These are phyloP conservation scores for Fimicolochytrium jonesii DNA, from an alignment of 192 early-diverging fungal genomes.

Conservation along the genomic window DNA sequence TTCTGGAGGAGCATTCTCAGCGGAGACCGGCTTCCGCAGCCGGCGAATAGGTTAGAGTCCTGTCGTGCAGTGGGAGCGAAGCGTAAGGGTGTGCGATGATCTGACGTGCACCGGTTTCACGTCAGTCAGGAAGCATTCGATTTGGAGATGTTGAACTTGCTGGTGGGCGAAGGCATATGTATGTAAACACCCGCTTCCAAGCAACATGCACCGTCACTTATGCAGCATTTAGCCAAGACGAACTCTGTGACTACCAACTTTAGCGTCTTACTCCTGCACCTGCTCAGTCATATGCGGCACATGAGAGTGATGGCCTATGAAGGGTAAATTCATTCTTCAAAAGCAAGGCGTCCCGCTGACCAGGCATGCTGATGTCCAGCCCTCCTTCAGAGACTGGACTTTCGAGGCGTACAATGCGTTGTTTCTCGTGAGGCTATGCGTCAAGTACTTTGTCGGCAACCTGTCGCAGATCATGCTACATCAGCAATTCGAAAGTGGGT, in stretches of 20 bases:
- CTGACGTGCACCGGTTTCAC: too few species aligned
- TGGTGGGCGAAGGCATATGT: slow-evolving; percentile 61
- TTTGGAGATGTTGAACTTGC: slow-evolving; percentile 63
- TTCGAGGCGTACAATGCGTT: slow-evolving; percentile 62
- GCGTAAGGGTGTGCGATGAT: background rate
- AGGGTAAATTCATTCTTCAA: background rate
- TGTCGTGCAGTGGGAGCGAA: background rate
- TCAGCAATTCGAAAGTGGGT: slow-evolving; percentile 59
- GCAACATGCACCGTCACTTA: background rate
- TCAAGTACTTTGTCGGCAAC: slow-evolving; percentile 65
- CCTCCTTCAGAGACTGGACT: slow-evolving; percentile 50
- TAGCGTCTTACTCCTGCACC: slow-evolving; percentile 55
- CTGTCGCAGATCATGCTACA: slow-evolving; percentile 47
- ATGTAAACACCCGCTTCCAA: slow-evolving; percentile 7
- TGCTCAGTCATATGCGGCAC: slow-evolving; percentile 54
- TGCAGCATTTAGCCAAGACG: slow-evolving; percentile 46
- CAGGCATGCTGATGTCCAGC: background rate
- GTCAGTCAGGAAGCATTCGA: slow-evolving; percentile 68
- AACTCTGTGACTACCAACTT: slow-evolving; percentile 65
- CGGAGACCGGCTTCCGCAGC: slow-evolving; percentile 7
- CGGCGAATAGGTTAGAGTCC: slow-evolving; percentile 11
- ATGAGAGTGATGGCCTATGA: slow-evolving; percentile 42
- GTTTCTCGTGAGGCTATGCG: slow-evolving; percentile 57
- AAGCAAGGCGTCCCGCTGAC: too few species aligned
- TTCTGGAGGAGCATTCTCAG: slow-evolving; percentile 1